phyloP scores from a whole-genome alignment of 202 grass and related monocot species.

The Zizania palustris region DNA sequence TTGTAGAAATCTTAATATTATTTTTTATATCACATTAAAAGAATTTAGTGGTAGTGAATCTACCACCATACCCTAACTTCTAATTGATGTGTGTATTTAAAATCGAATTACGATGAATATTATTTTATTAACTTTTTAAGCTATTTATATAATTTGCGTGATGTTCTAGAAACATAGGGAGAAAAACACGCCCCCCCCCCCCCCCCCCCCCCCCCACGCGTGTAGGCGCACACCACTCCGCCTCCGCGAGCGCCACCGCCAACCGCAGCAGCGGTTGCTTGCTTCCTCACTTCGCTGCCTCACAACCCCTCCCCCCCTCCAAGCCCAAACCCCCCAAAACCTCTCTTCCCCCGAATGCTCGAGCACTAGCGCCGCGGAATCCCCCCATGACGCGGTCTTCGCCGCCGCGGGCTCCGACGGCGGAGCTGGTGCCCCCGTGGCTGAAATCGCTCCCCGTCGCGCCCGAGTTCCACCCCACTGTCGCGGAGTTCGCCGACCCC shows the following conservation, averaged over 20 bases:
- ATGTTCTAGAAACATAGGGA: not conserved
- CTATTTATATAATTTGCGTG: too few relatives aligned
- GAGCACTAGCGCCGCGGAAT: constrained; percentile 7
- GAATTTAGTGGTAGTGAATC: too few relatives aligned
- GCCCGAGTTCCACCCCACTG: constrained; percentile 82
- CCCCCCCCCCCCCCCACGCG: not conserved
- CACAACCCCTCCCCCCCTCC: too few relatives aligned
- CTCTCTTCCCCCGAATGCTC: constrained; percentile 41
- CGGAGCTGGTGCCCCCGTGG: constrained; percentile 61
- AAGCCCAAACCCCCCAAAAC: not conserved
- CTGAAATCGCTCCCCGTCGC: constrained; percentile 71
- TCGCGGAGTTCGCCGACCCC: constrained; percentile 62
- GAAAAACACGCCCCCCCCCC: not conserved
- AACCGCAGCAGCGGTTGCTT: constrained; percentile 22
- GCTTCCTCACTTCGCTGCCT: too few relatives aligned
- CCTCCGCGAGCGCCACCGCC: not conserved
- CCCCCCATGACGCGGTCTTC: constrained; percentile 19
- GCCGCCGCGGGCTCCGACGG: not conserved
- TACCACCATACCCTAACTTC: too few relatives aligned
- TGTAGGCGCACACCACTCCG: not conserved
- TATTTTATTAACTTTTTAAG: too few relatives aligned
- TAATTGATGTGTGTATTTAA: too few relatives aligned
- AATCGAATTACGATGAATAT: too few relatives aligned
- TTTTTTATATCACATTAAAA: too few relatives aligned
- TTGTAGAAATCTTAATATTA: too few relatives aligned